Base-by-base conservation (phyloP, 2,329 filamentous ascomycete species). In the Fusarium multiceps region DNA sequence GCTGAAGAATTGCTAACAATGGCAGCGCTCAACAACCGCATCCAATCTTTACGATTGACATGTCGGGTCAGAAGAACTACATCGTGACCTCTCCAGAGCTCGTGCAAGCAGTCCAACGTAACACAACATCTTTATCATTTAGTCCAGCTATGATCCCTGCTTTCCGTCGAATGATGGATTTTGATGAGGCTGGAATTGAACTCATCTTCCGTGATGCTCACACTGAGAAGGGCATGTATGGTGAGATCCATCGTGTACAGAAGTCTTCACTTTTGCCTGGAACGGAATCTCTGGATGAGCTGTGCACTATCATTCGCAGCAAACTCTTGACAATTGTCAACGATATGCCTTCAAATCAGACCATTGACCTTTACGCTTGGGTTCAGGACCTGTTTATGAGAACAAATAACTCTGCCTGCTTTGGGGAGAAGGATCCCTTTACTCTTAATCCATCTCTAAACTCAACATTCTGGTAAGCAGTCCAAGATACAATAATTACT, bases 41-140 rank as follows among this genome's bases (percentile, higher is more conserved):
- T 40, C 66, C 69, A 57, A 72, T 72, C 49, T 72, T 72, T 20
- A 72, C 69, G n/a, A 68, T 72, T 69, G 66, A 72, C 40, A 67
- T 72, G 54, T 69, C 69, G 1, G 69, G 69, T 1, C 66, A 72
- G 11, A 72, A 62, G 34, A 72, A 72, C 23, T 72, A 72, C 41
- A 72, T 72, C 2, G 69, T 72, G 23, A 72, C 69, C 10, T 72
- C 69, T 28, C 69, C 69, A 30, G 69, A 72, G 20, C 69, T 72
- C 4, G 66, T 72, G 0, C 66, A 72, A 5, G 69, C 69, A 1
- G 69, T 72, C 14, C 69, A 72, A 6, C 66, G 69, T 7, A 72
- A 72, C 16, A 54, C 63, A 0, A 62, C 69, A 0, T 72, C 69
- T 18, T 40, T 72, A 0, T 72, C 69, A 0, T 72, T 72, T 20